phyloP scores from a whole-genome alignment of 768 basidiomycete species.

The Chalciporus pseudorubinellus region DNA sequence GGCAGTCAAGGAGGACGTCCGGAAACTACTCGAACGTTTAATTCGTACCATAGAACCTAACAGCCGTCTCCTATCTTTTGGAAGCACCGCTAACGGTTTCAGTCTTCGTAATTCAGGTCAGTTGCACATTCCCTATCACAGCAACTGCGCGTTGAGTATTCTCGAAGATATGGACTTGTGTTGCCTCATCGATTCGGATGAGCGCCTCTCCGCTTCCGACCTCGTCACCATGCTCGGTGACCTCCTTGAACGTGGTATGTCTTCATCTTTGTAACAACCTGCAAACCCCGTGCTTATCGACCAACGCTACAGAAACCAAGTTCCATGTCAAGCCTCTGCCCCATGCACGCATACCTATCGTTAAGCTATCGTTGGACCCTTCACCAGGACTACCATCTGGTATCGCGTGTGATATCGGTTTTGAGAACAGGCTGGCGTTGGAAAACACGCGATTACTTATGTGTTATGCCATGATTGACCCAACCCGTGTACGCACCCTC shows the following conservation, averaged over 20 bases:
- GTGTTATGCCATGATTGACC: slow-evolving; percentile 97
- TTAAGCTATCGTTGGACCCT: slow-evolving; percentile 91
- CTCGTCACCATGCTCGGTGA: slow-evolving; percentile 93
- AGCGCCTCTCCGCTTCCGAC: slow-evolving; percentile 77
- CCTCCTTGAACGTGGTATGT: slow-evolving; percentile 86
- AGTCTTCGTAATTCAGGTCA: slow-evolving; percentile 92
- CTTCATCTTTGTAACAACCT: slow-evolving; percentile 1
- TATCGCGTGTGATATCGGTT: slow-evolving; percentile 97
- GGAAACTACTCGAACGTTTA: slow-evolving; percentile 91
- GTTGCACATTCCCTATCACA: slow-evolving; percentile 17
- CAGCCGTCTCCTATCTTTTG: slow-evolving; percentile 88
- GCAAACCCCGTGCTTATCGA: slow-evolving; percentile 12
- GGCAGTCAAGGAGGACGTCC: slow-evolving; percentile 92
- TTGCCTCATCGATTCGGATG: slow-evolving; percentile 88
- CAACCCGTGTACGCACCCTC: slow-evolving; percentile 86
- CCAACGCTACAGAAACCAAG: slow-evolving; percentile 73
- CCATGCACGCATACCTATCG: slow-evolving; percentile 96
- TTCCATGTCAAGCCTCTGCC: slow-evolving; percentile 96
- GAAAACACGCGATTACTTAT: slow-evolving; percentile 95
- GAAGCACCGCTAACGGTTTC: slow-evolving; percentile 96
- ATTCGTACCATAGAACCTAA: slow-evolving; percentile 94
- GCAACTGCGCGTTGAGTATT: slow-evolving; percentile 8
- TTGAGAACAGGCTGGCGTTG: slow-evolving; percentile 94
- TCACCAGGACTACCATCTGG: slow-evolving; percentile 78
- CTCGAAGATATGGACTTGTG: slow-evolving; percentile 94